Evolutionary conservation across 495 filamentous ascomycete species (phyloP).

Genomic region (Neurospora sp.): DNA sequence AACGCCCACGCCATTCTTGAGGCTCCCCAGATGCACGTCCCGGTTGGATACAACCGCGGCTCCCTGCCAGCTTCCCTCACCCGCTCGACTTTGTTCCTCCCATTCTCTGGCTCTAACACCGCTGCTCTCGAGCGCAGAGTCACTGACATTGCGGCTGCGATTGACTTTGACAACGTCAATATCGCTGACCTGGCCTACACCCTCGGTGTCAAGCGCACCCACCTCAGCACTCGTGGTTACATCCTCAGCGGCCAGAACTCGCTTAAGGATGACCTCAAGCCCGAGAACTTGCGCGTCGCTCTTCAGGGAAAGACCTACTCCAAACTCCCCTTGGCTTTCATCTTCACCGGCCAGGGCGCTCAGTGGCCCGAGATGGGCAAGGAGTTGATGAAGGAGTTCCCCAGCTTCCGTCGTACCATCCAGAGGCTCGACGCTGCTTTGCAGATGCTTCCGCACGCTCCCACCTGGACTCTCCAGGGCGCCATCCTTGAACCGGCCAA

Average conservation of each 20-base stretch:
- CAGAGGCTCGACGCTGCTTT: constrained; percentile 9
- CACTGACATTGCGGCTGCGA: background rate
- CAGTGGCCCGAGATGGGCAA: constrained; percentile 42
- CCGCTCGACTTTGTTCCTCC: background rate
- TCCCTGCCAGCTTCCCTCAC: background rate
- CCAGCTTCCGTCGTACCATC: constrained; percentile 13
- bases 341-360: constrained; percentile 34
- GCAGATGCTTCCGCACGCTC: background rate
- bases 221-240: constrained; percentile 4
- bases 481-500: constrained; percentile 10
- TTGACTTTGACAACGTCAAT: constrained; percentile 3
- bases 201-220: constrained; percentile 19
- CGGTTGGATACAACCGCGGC: background rate
- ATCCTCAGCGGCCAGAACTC: constrained; percentile 2
- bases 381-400: constrained; percentile 23
- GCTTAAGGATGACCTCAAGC: background rate
- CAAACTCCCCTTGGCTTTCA: constrained; percentile 15
- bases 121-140: background rate
- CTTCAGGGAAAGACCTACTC: background rate
- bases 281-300: background rate
- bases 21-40: constrained; percentile 6
- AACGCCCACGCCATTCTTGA: constrained; percentile 51
- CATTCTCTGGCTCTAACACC: constrained; percentile 4
- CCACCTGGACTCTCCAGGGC: background rate
- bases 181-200: constrained; percentile 22